Evolutionary conservation across 169 alveolate genomes (phyloP), one percentile per base, ranked within the genome.

Genomic region (Theileria orientalis): DNA sequence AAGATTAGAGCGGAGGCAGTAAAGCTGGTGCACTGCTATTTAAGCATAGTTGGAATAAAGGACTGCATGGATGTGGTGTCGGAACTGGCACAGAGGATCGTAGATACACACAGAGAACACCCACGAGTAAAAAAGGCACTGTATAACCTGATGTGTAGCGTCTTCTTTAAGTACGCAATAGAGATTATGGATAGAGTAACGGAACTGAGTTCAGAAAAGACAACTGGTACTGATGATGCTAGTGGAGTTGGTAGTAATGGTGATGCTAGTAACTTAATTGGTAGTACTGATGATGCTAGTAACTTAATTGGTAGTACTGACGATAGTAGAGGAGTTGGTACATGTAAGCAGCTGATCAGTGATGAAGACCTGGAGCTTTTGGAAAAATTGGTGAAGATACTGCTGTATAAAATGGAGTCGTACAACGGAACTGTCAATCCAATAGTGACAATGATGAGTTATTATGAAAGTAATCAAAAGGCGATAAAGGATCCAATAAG

Each of bases 401-500:
- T 76, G 3, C 68, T 76, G 33, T 76, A 76, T 71, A 76, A 76
- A 62, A 76, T 76, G 80, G 46, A 62, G 37, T 51, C 79, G 3
- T 76, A 47, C 64, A 76, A 76, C 64, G 80, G 76, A 33, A 69
- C 25, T 2, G 69, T 62, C 0, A 76, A 76, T 63, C 70, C 32
- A 32, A 29, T 76, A 3, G 29, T 61, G 29, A 21, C 33, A 35
- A 30, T 76, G 41, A 23, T 76, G 33, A 32, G 49, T 21, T 41
- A 68, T 27, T 61, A 29, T 54, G 49, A 76, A 37, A 21, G 33
- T 21, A 33, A 76, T 46, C 16, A 27, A n/a, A 32, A 64, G 27
- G 19, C 25, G 19, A 14, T 64, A 2, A 21, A 19, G 7, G 47
- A 40, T 46, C 74, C 74, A 32, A 40, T 64, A 2, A 13, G 54